Base-by-base conservation (phyloP, 495 filamentous ascomycete species). In the Glonium stellatum region DNA sequence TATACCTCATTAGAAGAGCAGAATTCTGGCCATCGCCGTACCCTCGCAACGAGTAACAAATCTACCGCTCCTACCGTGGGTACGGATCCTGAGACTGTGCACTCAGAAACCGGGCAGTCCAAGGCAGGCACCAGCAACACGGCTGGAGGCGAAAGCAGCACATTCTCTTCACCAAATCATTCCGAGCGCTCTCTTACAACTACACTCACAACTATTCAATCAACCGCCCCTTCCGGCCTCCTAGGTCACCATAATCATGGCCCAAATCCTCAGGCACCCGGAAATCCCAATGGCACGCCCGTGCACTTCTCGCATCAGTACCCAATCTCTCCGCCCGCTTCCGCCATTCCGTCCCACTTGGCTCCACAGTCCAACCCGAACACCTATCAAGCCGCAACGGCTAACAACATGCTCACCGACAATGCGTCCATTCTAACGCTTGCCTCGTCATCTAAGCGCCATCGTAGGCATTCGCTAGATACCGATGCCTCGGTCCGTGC, bases 201-300 rank as follows among this genome's bases (percentile, higher is more conserved):
- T 0, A 97, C 93, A 4, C 80, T 98, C 53, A 98, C 93, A 0
- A 98, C 93, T 0, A 92, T 97, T 50, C 93, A 98, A 71, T 97
- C 93, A 4, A 77, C 85, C 34, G 84, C 87, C 12, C 84, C 86
- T 1, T 89, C 89, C 42, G 80, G 79, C 44, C 79, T 84, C 12
- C 70, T 85, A 34, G 61, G 75, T 48, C 35, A 70, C 11, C 51
- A 68, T 49, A 23, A 51, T 23, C 48, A 51, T 25, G 48, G 48
- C 48, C 48, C 21, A 31, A 31, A 31, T 31, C 56, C 59, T 19
- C 77, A 72, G 60, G 72, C 65, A 62, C 63, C 63, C 15, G 65
- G 71, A 22, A 71, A 75, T 60, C 11, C 63, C 10, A 70, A 54
- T 55, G 61, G 41, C 4, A 57, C 54, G 68, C 82, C 59, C 68